phyloP scores from a whole-genome alignment of 768 basidiomycete genomes.

The Leccinum fibrillosum region DNA sequence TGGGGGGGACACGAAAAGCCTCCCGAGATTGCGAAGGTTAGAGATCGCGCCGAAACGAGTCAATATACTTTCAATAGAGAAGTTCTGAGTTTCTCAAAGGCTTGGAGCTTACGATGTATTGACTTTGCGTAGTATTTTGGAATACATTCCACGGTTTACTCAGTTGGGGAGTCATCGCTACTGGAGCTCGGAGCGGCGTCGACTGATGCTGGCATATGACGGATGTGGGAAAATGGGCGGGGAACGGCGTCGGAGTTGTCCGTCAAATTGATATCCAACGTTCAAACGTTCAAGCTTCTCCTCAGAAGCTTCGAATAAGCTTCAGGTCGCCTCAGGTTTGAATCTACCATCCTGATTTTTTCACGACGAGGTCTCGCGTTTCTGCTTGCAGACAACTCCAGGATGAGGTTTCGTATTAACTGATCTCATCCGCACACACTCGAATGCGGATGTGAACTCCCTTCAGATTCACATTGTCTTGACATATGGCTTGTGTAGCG shows the following conservation, averaged over 20 bases:
- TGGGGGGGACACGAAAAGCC: background rate
- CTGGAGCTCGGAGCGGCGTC: no score
- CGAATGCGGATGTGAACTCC: background rate
- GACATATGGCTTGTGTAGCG: background rate
- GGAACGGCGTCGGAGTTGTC: no score
- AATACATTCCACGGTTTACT: background rate
- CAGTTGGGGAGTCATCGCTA: background rate
- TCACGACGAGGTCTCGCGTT: background rate
- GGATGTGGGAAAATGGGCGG: background rate
- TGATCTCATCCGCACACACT: background rate
- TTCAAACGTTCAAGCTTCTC: background rate
- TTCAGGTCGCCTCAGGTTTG: no score
- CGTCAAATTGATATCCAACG: no score
- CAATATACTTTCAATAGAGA: background rate
- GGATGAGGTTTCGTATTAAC: background rate
- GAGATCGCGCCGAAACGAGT: background rate
- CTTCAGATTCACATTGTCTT: no score
- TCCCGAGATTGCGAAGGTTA: background rate
- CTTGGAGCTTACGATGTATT: background rate
- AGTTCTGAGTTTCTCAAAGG: background rate
- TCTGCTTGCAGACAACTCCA: background rate
- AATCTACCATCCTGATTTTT: background rate
- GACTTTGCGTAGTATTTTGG: background rate
- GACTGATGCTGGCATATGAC: no score
- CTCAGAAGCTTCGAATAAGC: background rate